phyloP scores from a whole-genome alignment of 495 filamentous ascomycete species.

The Podospora australis region DNA sequence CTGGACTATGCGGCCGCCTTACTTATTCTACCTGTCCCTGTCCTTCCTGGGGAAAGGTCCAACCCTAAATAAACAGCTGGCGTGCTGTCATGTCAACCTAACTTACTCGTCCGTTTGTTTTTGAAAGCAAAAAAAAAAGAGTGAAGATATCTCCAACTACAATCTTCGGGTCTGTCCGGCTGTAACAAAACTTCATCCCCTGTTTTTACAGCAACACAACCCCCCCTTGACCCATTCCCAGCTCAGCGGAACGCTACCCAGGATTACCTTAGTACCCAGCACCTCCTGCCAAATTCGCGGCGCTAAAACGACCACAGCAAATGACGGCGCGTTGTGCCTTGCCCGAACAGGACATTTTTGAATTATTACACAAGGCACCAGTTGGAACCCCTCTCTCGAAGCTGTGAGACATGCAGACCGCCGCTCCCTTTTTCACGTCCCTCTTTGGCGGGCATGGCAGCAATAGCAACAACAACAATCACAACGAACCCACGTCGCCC shows the following conservation, averaged over 20 bases:
- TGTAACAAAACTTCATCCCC: too few species aligned
- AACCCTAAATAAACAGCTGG: not conserved
- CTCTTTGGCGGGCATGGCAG: constrained; percentile 28
- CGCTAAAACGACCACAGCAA: constrained; percentile 13
- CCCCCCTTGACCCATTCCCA: too few species aligned
- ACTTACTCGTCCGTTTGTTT: not conserved
- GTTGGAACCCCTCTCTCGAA: too few species aligned
- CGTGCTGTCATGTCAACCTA: not conserved
- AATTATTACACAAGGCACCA: constrained; percentile 4
- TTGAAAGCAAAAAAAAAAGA: too few species aligned
- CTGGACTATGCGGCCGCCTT: not conserved
- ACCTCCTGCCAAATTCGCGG: constrained; percentile 13
- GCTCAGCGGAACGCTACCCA: constrained; percentile 1
- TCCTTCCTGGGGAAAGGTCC: not conserved
- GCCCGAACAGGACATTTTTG: constrained; percentile 7
- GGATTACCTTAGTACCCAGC: not conserved
- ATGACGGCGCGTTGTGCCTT: constrained; percentile 11
- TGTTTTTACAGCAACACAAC: too few species aligned
- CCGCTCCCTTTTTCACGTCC: constrained; percentile 40
- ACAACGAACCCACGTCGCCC: constrained; percentile 6
- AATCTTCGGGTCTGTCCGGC: too few species aligned
- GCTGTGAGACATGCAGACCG: constrained; percentile 33
- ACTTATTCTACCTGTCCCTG: not conserved
- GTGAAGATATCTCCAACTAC: too few species aligned
- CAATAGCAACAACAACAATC: constrained; percentile 1